Conservation (phyloP, 2,329 filamentous ascomycete species). For the Clarireedia hainanense region DNA sequence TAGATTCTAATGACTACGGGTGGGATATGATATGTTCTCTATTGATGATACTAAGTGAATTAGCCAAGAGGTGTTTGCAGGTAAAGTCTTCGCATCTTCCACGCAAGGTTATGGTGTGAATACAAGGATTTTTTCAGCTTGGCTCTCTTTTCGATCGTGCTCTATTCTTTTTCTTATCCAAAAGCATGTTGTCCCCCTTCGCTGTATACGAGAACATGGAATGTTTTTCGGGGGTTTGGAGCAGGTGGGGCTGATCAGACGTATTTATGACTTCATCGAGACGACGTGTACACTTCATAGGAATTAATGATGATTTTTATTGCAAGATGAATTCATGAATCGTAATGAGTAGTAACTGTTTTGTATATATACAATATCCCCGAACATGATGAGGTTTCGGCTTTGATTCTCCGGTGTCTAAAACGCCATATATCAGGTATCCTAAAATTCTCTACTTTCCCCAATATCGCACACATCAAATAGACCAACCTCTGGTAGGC, state of each 20-base stretch:
- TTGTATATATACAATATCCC: too few species aligned
- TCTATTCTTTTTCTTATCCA: slow-evolving; percentile 5
- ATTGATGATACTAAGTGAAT: slow-evolving; percentile 9
- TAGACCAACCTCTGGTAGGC: slow-evolving; percentile 59
- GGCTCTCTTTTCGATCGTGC: slow-evolving; percentile 4
- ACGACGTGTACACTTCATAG: slow-evolving; percentile 8
- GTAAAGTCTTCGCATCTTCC: slow-evolving; percentile 7
- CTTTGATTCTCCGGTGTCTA: background rate
- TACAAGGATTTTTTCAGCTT: slow-evolving; percentile 9
- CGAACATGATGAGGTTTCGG: too few species aligned
- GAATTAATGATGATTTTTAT: slow-evolving; percentile 7
- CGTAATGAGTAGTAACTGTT: background rate
- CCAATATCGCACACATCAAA: slow-evolving; percentile 83
- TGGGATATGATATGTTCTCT: slow-evolving; percentile 10
- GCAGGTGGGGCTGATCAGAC: background rate
- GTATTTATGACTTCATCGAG: background rate
- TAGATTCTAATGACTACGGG: slow-evolving; percentile 11
- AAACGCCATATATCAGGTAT: background rate
- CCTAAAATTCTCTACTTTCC: slow-evolving; percentile 68
- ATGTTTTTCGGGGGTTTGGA: background rate
- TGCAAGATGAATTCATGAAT: background rate
- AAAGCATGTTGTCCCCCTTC: slow-evolving; percentile 4
- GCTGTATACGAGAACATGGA: slow-evolving; percentile 3
- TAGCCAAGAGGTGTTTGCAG: slow-evolving; percentile 8
- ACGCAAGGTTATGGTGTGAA: slow-evolving; percentile 8